Evolutionary conservation across 1,284 basidiomycete species (phyloP), one percentile per base, ranked within the genome.

Genomic region (Pyrrhoderma noxium): DNA sequence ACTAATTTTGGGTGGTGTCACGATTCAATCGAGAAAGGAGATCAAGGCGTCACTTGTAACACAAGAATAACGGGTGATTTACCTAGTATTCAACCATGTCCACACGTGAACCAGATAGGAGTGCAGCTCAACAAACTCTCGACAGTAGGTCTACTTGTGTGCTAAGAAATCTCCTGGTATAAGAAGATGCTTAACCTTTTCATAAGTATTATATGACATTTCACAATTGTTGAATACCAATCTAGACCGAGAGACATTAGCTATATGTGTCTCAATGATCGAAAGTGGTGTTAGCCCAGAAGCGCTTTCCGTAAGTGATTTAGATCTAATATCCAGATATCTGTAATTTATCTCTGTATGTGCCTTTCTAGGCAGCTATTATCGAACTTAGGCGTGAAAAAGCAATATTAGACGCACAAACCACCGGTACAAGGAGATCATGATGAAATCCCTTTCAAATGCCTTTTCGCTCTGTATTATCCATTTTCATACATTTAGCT

Each of bases 221-320:
- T 89, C 89, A 13, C 85, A 89, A 64, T 67, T 93, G 40, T 67
- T 93, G 53, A 88, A 90, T 60, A 90, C 89, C 0, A 79, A 82
- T 49, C 75, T 93, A 23, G 86, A 90, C 67, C 84, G 83, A 57
- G 85, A 89, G 60, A 89, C 87, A 1, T 76, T 93, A 13, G 84
- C 82, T 21, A 89, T 82, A 5, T 92, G 89, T 62, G 78, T 91
- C 14, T 76, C 80, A 53, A 80, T 93, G 78, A 87, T 93, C 61
- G 89, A 93, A 64, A 82, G 79, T 57, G 89, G 89, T 4, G 85
- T 86, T 38, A 90, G 89, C 61, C 85, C 89, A 3, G 88, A 91
- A 60, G 89, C 89, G 2, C 72, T 93, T 46, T 89, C 89, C 58
- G 89, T 92, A 62, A 56, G 82, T 76, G 18, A 36, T 52, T 27